phyloP scores from a whole-genome alignment of 164 flowering plant species.

The Chimonanthus salicifolius region DNA sequence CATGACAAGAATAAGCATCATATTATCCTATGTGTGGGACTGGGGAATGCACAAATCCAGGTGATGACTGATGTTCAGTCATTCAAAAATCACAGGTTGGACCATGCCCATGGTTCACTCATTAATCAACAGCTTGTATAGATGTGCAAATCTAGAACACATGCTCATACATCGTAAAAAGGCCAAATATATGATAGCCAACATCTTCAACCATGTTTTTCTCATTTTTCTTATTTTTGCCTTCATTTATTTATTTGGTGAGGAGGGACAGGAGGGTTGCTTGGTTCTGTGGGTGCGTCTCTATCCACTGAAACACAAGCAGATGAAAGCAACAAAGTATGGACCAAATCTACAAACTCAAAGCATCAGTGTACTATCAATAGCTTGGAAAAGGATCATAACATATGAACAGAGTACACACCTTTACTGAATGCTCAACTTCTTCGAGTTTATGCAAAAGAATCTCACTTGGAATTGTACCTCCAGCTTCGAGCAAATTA shows the following conservation, averaged over 20 bases:
- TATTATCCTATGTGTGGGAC: neutral
- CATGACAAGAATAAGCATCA: neutral
- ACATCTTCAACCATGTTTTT: neutral
- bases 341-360: neutral
- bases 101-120: too few relatives aligned
- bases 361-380: neutral
- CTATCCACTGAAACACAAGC: neutral
- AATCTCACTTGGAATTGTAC: conserved; percentile 35
- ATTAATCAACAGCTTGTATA: neutral
- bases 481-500: conserved; percentile 33
- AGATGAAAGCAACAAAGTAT: neutral
- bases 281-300: neutral
- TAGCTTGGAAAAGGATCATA: neutral
- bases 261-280: neutral
- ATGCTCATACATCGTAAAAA: neutral
- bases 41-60: neutral
- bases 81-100: too few relatives aligned
- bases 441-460: conserved; percentile 69
- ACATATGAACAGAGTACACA: conserved; percentile 7
- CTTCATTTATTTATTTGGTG: too few relatives aligned
- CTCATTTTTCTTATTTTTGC: too few relatives aligned
- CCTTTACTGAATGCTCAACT: conserved; percentile 73
- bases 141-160: neutral
- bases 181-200: neutral
- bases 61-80: neutral